Percentiles rank a stretch among this genome's conserved stretches.
phyloP scores from a whole-genome alignment of 305 asterid genomes.

The Nicotiana rustica region DNA sequence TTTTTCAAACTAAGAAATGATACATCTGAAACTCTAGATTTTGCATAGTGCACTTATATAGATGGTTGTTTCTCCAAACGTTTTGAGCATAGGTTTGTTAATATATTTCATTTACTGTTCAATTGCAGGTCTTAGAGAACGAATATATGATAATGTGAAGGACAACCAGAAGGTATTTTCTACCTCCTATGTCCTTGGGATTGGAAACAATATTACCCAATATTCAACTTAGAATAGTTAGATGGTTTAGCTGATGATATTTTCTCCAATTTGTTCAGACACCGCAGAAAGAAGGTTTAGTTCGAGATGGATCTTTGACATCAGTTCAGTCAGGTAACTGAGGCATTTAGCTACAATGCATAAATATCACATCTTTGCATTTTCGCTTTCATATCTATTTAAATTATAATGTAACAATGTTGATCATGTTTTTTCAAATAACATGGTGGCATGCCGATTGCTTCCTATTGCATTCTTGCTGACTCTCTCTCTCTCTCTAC shows the following conservation, averaged over 20 bases:
- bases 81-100: not conserved
- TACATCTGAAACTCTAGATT: not conserved
- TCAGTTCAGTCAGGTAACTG: constrained; percentile 72
- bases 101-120: constrained; percentile 15
- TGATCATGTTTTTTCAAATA: not conserved
- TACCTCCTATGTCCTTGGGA: not conserved
- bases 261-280: constrained; percentile 21
- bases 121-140: constrained; percentile 58
- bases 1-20: constrained; percentile 3
- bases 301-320: constrained; percentile 69
- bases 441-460: not conserved
- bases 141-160: constrained; percentile 51
- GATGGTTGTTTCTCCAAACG: too few relatives aligned
- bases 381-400: not conserved
- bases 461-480: constrained; percentile 1
- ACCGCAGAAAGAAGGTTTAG: constrained; percentile 63
- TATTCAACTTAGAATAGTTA: not conserved
- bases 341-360: constrained; percentile 4
- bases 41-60: not conserved
- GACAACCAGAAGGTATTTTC: constrained; percentile 62
- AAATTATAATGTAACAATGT: not conserved
- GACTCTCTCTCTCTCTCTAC: not conserved
- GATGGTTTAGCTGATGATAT: constrained; percentile 15
- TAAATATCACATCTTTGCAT: constrained; percentile 14
- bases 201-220: not conserved